Evolutionary conservation across 2,329 filamentous ascomycete genomes (phyloP).

Genomic region (Hymenoscyphus fructigenus): DNA sequence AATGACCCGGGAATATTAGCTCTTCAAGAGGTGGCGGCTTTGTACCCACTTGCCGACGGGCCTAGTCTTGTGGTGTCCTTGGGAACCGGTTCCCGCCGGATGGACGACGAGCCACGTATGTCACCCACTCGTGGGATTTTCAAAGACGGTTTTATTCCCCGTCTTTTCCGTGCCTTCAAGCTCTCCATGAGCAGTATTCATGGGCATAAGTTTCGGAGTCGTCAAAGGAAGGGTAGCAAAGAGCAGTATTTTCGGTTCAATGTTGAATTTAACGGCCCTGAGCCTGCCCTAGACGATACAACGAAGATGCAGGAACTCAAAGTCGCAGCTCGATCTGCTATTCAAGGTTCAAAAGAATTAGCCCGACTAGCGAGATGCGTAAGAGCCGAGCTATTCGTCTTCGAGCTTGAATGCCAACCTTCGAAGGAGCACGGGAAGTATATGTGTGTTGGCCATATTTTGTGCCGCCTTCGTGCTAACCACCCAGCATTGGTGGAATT

Average conservation of each 20-base stretch:
- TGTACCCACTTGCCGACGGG: constrained; percentile 20
- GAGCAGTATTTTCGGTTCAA: constrained; percentile 27
- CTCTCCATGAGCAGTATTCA: not conserved
- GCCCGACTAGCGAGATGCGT: constrained; percentile 24
- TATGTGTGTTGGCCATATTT: constrained; percentile 25
- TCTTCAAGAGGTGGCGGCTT: constrained; percentile 16
- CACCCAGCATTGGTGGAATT: constrained; percentile 21
- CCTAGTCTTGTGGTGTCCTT: constrained; percentile 24
- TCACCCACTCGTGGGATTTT: constrained; percentile 4
- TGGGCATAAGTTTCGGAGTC: not conserved
- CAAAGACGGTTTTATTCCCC: constrained; percentile 4
- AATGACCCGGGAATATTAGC: constrained; percentile 17
- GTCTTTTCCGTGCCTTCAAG: constrained; percentile 4
- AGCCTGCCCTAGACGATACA: constrained; percentile 17
- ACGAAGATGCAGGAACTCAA: constrained; percentile 27
- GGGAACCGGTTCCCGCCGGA: constrained; percentile 19
- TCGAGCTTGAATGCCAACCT: constrained; percentile 25
- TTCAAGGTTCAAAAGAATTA: constrained; percentile 22
- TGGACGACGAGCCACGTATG: constrained; percentile 1
- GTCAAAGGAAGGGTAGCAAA: not conserved
- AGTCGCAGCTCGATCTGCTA: constrained; percentile 16
- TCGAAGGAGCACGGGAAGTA: constrained; percentile 24
- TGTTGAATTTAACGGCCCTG: constrained; percentile 22
- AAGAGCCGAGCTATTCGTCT: constrained; percentile 28
- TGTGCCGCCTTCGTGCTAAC: constrained; percentile 21